These are phyloP conservation scores for Trypanosoma congolense DNA, from an alignment of 208 protist species.

Conservation along the genomic window DNA sequence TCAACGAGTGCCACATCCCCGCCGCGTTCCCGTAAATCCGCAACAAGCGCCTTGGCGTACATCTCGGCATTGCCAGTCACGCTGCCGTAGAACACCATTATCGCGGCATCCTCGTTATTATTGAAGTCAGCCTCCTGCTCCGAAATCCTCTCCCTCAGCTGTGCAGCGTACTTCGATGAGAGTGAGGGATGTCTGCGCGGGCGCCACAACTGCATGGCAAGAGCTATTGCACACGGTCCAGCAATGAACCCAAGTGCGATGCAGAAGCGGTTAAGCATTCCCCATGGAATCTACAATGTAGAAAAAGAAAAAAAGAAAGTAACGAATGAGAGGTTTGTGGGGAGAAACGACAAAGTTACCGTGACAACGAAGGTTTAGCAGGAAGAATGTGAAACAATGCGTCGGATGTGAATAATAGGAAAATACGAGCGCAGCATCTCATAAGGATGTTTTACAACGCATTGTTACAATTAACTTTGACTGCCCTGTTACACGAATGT, in stretches of 20 bases:
- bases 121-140: neutral
- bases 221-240: neutral
- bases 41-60: slow-evolving; percentile 52
- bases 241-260: slow-evolving; percentile 11
- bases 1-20: slow-evolving; percentile 50
- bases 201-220: slow-evolving; percentile 11
- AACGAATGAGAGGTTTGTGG: too few relatives aligned
- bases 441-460: too few relatives aligned
- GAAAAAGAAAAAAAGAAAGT: too few relatives aligned
- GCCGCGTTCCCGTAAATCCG: slow-evolving; percentile 42
- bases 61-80: slow-evolving; percentile 65
- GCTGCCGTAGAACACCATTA: slow-evolving; percentile 69
- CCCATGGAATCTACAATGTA: slow-evolving; percentile 13
- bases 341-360: too few relatives aligned
- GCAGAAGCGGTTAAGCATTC: slow-evolving; percentile 4
- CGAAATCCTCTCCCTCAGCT: slow-evolving; percentile 5
- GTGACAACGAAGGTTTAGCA: too few relatives aligned
- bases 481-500: too few relatives aligned
- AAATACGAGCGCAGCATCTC: too few relatives aligned
- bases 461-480: too few relatives aligned
- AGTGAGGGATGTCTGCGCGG: neutral
- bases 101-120: slow-evolving; percentile 11
- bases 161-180: slow-evolving; percentile 16
- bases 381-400: too few relatives aligned
- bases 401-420: too few relatives aligned